These are phyloP conservation scores for Actinidia polygama DNA, from an alignment of 179 eudicot species.

Conservation along the genomic window DNA sequence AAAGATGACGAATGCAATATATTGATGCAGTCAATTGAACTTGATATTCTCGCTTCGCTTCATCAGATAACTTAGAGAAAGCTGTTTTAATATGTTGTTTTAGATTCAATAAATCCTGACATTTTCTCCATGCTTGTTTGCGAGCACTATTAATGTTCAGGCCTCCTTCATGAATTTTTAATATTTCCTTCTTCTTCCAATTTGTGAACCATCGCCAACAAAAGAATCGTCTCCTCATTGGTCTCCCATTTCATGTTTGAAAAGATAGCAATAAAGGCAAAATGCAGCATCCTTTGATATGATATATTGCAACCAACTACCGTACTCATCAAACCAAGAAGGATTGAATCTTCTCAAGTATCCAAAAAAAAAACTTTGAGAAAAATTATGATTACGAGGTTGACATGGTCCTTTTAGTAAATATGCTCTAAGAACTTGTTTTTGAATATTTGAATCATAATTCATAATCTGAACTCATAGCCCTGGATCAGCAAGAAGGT, in stretches of 20 bases:
- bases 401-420: no score
- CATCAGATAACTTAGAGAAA: background rate
- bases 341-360: background rate
- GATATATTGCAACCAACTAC: background rate
- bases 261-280: background rate
- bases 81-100: background rate
- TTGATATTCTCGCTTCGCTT: background rate
- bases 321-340: background rate
- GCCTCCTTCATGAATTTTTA: background rate
- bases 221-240: background rate
- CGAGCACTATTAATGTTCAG: background rate
- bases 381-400: no score
- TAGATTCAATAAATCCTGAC: background rate
- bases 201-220: background rate
- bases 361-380: no score
- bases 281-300: background rate
- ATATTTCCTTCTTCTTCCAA: background rate
- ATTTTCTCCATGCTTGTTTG: constrained; percentile 13
- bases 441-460: no score
- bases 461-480: no score
- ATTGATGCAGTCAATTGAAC: constrained; percentile 7
- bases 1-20: background rate
- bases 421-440: no score
- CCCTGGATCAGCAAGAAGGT: no score
- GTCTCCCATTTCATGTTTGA: background rate